These are phyloP conservation scores for Lichtheimia ramosa DNA, from an alignment of 371 early-diverging fungal genomes.

Conservation along the genomic window DNA sequence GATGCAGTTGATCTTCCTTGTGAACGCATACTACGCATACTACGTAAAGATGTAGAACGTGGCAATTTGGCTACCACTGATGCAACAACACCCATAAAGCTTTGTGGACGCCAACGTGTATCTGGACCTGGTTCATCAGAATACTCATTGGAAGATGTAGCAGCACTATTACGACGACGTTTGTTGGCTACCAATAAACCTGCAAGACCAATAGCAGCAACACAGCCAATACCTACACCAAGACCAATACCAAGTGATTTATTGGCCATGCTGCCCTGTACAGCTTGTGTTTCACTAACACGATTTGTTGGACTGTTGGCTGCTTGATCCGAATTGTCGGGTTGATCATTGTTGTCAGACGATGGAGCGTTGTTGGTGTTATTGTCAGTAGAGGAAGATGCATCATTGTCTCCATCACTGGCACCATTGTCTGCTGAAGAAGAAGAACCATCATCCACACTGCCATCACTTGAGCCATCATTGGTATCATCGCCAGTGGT, in stretches of 20 bases:
- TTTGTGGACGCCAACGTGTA: slow-evolving; percentile 51
- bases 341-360: neutral
- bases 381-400: neutral
- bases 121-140: slow-evolving; percentile 13
- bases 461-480: neutral
- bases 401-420: neutral
- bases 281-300: slow-evolving; percentile 23
- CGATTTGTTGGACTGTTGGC: slow-evolving; percentile 2
- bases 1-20: neutral
- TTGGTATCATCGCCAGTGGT: slow-evolving; percentile 2
- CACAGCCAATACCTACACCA: slow-evolving; percentile 42
- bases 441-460: neutral
- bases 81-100: slow-evolving; percentile 49
- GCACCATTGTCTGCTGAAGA: neutral
- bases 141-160: slow-evolving; percentile 1
- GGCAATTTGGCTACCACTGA: slow-evolving; percentile 47
- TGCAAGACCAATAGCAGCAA: slow-evolving; percentile 44
- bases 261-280: slow-evolving; percentile 23
- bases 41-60: slow-evolving; percentile 44
- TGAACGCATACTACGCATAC: slow-evolving; percentile 23
- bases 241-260: slow-evolving; percentile 43
- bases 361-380: slow-evolving; percentile 3
- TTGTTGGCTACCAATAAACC: slow-evolving; percentile 32
- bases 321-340: slow-evolving; percentile 3
- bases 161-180: slow-evolving; percentile 17